phyloP scores from a whole-genome alignment of 441 rosid genomes.

The Isatis lusitanica region DNA sequence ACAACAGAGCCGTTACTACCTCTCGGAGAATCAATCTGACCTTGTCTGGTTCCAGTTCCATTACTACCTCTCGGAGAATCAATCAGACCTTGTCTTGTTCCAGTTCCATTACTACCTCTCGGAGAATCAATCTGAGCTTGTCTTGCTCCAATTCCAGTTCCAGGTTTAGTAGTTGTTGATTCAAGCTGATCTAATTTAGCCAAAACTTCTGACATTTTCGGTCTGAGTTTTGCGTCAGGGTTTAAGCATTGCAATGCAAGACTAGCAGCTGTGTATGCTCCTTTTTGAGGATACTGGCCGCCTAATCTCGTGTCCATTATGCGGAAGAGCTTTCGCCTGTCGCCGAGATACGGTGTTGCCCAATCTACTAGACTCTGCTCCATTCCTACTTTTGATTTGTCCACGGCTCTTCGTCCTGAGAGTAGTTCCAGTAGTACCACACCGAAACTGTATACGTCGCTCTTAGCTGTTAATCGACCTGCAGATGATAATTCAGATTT shows the following conservation, averaged over 20 bases:
- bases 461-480: conserved; percentile 63
- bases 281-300: conserved; percentile 63
- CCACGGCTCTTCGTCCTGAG: conserved; percentile 59
- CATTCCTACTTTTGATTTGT: conserved; percentile 50
- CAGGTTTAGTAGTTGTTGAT: conserved; percentile 30
- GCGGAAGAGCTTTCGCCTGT: conserved; percentile 51
- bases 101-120: background rate
- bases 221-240: conserved; percentile 50
- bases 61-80: conserved; percentile 22
- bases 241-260: conserved; percentile 51
- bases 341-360: conserved; percentile 59
- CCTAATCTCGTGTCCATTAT: conserved; percentile 65
- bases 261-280: conserved; percentile 50
- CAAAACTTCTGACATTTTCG: conserved; percentile 57
- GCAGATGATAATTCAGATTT: conserved; percentile 28
- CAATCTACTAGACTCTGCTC: conserved; percentile 63
- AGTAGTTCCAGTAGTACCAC: conserved; percentile 59
- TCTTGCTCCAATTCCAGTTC: conserved; percentile 35
- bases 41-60: conserved; percentile 2
- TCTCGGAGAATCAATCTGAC: conserved; percentile 16
- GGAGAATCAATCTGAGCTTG: conserved; percentile 34
- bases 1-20: conserved; percentile 29
- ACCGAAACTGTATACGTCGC: conserved; percentile 69
- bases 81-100: background rate
- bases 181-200: conserved; percentile 49